phyloP scores from a whole-genome alignment of 2,329 filamentous ascomycete species.

The Hypoxylon sp. region DNA sequence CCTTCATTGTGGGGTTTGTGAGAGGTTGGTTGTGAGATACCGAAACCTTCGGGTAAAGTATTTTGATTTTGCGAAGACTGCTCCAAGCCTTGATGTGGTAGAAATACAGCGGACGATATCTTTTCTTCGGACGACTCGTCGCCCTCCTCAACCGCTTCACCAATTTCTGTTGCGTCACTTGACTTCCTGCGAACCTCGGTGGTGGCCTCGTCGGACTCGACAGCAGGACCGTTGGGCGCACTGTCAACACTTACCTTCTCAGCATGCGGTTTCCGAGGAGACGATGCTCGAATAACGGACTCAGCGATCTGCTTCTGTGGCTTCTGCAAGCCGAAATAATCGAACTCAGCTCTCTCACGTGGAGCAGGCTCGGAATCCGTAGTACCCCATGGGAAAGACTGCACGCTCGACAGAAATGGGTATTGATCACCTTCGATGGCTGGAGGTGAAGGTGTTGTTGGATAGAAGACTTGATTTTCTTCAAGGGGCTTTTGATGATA shows the following conservation, averaged over 20 bases:
- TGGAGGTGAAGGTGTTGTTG: constrained; percentile 38
- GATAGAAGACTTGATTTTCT: constrained; percentile 33
- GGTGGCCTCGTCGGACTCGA: constrained; percentile 17
- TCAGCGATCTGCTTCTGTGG: constrained; percentile 32
- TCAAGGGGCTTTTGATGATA: constrained; percentile 25
- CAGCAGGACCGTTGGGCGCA: constrained; percentile 23
- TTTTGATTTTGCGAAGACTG: constrained; percentile 47
- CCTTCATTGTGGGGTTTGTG: constrained; percentile 46
- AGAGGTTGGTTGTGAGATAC: constrained; percentile 45
- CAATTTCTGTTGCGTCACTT: constrained; percentile 50
- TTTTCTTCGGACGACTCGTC: constrained; percentile 81
- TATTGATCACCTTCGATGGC: constrained; percentile 39
- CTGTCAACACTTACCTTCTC: constrained; percentile 15
- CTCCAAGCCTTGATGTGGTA: constrained; percentile 74
- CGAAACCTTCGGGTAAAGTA: constrained; percentile 40
- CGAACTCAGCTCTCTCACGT: constrained; percentile 29
- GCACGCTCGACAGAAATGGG: constrained; percentile 28
- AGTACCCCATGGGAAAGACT: constrained; percentile 34
- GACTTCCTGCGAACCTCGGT: constrained; percentile 48
- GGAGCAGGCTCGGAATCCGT: constrained; percentile 23
- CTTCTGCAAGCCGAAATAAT: constrained; percentile 41
- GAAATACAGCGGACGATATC: constrained; percentile 85
- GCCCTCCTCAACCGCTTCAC: constrained; percentile 56
- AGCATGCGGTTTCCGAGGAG: constrained; percentile 20
- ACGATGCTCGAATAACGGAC: constrained; percentile 11